Percentiles rank a stretch among this genome's conserved stretches.
Evolutionary conservation across 805 yeast species (phyloP).

Genomic region (Yamadazyma sp.): DNA sequence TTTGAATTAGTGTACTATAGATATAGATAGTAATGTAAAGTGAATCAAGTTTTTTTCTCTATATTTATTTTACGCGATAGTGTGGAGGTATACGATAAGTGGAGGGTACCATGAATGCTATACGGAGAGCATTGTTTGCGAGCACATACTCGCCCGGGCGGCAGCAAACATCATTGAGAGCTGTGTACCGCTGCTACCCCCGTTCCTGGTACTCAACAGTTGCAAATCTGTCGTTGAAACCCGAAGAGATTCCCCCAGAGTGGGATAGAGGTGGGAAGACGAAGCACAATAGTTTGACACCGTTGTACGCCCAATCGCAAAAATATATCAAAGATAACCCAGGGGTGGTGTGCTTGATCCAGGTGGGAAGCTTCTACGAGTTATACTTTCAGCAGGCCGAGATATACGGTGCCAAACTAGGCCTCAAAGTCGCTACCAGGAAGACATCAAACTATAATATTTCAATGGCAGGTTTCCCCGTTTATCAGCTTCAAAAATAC

Average conservation of each 20-base stretch:
- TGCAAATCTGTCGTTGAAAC: too few relatives aligned
- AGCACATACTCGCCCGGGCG: too few relatives aligned
- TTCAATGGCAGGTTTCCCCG: conserved; percentile 93
- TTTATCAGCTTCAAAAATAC: conserved; percentile 66
- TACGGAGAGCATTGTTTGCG: too few relatives aligned
- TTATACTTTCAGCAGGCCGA: conserved; percentile 88
- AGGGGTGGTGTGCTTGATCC: conserved; percentile 51
- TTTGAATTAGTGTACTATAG: conserved; percentile 51
- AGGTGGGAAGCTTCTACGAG: conserved; percentile 87
- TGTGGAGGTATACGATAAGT: too few relatives aligned
- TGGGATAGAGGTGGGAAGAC: conserved; percentile 46
- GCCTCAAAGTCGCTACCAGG: conserved; percentile 66
- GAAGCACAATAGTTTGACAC: conserved; percentile 29
- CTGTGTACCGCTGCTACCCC: too few relatives aligned
- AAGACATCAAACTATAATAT: conserved; percentile 43
- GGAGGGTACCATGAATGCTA: too few relatives aligned
- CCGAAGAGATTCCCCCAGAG: conserved; percentile 12
- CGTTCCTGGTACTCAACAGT: too few relatives aligned
- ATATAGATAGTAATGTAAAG: conserved; percentile 2
- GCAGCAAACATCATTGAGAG: too few relatives aligned
- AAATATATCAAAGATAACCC: conserved; percentile 33
- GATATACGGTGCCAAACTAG: conserved; percentile 65
- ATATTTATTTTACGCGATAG: too few relatives aligned
- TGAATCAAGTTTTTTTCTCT: too few relatives aligned
- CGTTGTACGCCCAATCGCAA: conserved; percentile 34